Evolutionary conservation across 495 filamentous ascomycete species (phyloP).

Genomic region (Hyaloscypha finlandica): DNA sequence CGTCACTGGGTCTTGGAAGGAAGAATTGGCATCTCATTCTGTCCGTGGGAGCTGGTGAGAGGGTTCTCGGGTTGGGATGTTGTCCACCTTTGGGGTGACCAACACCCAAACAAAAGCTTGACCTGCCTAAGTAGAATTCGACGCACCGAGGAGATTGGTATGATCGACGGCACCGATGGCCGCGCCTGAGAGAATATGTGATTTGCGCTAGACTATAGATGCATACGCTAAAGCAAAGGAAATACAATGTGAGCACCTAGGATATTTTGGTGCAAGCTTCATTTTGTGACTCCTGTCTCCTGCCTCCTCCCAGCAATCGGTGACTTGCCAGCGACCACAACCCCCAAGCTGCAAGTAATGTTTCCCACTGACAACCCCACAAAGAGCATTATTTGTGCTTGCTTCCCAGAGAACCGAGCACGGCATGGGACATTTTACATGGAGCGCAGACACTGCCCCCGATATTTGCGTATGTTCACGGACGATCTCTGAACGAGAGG

Average conservation of each 20-base stretch:
- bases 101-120: neutral
- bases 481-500: neutral
- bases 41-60: neutral
- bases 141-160: neutral
- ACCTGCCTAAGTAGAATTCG: neutral
- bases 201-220: conserved; percentile 33
- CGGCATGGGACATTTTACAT: neutral
- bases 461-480: neutral
- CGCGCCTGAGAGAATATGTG: conserved; percentile 21
- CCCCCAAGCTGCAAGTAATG: neutral
- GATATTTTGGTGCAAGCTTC: conserved; percentile 23
- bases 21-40: neutral
- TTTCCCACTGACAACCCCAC: conserved; percentile 21
- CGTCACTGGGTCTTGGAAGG: neutral
- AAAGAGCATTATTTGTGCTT: conserved; percentile 5
- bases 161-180: conserved; percentile 12
- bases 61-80: neutral
- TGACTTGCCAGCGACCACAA: neutral
- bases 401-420: neutral
- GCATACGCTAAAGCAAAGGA: conserved; percentile 36
- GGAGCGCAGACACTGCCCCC: neutral
- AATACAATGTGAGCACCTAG: conserved; percentile 31
- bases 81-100: neutral
- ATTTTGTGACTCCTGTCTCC: conserved; percentile 20
- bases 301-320: conserved; percentile 12